phyloP scores from a whole-genome alignment of 2,329 filamentous ascomycete genomes.

The Monascus ruber region DNA sequence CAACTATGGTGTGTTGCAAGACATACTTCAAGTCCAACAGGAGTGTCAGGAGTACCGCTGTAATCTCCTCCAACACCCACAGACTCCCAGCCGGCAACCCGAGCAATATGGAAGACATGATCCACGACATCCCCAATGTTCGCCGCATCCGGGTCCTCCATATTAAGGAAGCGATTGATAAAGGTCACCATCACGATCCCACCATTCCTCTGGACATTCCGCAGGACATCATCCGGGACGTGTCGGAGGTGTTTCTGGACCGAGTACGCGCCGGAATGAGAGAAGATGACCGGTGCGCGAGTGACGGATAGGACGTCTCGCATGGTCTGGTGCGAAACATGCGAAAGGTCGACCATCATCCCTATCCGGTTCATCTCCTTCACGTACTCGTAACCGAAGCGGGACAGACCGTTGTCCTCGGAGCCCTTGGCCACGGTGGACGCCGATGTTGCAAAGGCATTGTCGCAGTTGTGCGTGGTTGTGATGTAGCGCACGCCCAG shows the following conservation, averaged over 20 bases:
- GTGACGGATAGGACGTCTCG: constrained; percentile 11
- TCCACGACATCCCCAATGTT: not conserved
- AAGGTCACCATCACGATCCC: not conserved
- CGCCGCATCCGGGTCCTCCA: not conserved
- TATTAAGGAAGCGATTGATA: not conserved
- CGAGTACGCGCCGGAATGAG: constrained; percentile 5
- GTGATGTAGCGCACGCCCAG: constrained; percentile 13
- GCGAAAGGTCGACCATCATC: constrained; percentile 17
- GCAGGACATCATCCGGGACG: not conserved
- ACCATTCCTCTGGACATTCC: not conserved
- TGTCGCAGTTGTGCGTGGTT: constrained; percentile 16
- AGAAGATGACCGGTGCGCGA: constrained; percentile 14
- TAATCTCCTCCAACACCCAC: constrained; percentile 21
- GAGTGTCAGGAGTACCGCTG: constrained; percentile 9
- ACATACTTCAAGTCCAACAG: too few species aligned
- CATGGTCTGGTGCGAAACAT: constrained; percentile 16
- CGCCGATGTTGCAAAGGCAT: constrained; percentile 15
- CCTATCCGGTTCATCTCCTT: constrained; percentile 18
- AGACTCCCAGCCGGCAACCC: constrained; percentile 13
- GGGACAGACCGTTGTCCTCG: constrained; percentile 11
- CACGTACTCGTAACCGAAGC: constrained; percentile 11
- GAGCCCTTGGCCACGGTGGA: constrained; percentile 8
- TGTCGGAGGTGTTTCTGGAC: not conserved
- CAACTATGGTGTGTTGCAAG: too few species aligned
- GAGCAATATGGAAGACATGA: constrained; percentile 18